Conservation (phyloP, 495 filamentous ascomycete species). For the Aspergillus affinis region DNA sequence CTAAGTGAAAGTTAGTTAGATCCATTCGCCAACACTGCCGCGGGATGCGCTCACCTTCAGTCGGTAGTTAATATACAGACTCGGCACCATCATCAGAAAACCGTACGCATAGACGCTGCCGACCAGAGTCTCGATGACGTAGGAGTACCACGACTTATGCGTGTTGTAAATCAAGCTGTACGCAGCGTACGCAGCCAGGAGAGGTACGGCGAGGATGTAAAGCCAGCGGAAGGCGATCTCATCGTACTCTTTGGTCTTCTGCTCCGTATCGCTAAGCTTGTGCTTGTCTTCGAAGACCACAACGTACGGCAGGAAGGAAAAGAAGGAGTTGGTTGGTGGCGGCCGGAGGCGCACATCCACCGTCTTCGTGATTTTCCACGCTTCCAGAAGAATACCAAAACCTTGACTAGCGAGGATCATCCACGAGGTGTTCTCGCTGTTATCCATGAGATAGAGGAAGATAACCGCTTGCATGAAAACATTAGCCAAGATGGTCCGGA, state of each 20-base stretch:
- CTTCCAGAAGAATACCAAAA: constrained; percentile 88
- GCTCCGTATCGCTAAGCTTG: constrained; percentile 87
- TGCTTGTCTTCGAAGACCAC: constrained; percentile 96
- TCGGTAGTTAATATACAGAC: constrained; percentile 97
- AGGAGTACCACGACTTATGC: constrained; percentile 98
- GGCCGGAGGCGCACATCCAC: constrained; percentile 85
- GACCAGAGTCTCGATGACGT: constrained; percentile 86
- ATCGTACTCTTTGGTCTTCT: constrained; percentile 98
- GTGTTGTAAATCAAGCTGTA: constrained; percentile 92
- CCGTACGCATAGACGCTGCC: constrained; percentile 97
- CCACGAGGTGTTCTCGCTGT: constrained; percentile 96
- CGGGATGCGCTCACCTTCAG: constrained; percentile 60
- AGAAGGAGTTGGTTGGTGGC: constrained; percentile 57
- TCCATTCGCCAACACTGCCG: not conserved
- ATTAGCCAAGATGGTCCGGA: constrained; percentile 94
- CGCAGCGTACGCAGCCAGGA: constrained; percentile 81
- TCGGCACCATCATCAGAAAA: constrained; percentile 99
- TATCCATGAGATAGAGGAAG: constrained; percentile 97
- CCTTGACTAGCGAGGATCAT: constrained; percentile 96
- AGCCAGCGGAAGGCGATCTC: constrained; percentile 96
- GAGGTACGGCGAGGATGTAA: constrained; percentile 85
- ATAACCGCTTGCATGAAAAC: constrained; percentile 97
- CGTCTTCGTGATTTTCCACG: constrained; percentile 98
- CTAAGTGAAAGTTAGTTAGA: constrained; percentile 28
- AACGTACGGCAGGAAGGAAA: constrained; percentile 78